phyloP scores from a whole-genome alignment of 352 stramenopile genomes.

The Phytophthora brassicae region DNA sequence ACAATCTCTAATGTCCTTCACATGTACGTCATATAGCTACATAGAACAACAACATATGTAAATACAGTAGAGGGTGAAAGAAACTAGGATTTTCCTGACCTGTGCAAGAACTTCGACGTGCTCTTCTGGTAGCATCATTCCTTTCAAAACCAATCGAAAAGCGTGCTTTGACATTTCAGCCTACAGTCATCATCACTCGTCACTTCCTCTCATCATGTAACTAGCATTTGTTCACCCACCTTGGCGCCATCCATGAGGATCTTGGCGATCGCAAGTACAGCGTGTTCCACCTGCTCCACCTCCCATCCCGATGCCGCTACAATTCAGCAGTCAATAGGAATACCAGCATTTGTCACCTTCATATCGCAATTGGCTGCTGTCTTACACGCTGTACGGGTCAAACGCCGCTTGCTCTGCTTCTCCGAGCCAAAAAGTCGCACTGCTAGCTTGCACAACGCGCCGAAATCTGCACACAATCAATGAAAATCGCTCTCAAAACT shows the following conservation, averaged over 20 bases:
- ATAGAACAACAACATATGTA: not conserved
- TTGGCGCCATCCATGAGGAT: slow-evolving; percentile 75
- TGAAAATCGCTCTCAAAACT: not conserved
- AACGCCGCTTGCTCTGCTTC: slow-evolving; percentile 64
- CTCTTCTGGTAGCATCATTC: slow-evolving; percentile 42
- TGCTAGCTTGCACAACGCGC: slow-evolving; percentile 51
- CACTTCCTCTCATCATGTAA: not conserved
- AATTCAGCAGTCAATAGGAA: not conserved
- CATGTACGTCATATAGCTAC: slow-evolving; percentile 56
- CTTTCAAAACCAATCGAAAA: slow-evolving; percentile 46
- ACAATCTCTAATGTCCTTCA: slow-evolving; percentile 52
- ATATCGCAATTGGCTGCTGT: slow-evolving; percentile 2
- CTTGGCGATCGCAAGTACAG: slow-evolving; percentile 66
- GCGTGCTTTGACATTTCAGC: slow-evolving; percentile 43
- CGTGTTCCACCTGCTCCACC: slow-evolving; percentile 49
- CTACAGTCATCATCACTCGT: slow-evolving; percentile 23
- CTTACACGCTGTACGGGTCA: slow-evolving; percentile 59
- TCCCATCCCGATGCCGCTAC: slow-evolving; percentile 65
- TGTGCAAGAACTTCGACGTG: slow-evolving; percentile 49
- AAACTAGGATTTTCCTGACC: slow-evolving; percentile 28
- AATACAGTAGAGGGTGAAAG: no score
- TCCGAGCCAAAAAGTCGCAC: slow-evolving; percentile 60
- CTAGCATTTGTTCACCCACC: slow-evolving; percentile 23
- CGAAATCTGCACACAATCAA: slow-evolving; percentile 52
- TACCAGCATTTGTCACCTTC: not conserved